These are phyloP conservation scores for Trichoderma arundinaceum DNA, from an alignment of 2,329 filamentous ascomycete genomes.

Conservation along the genomic window DNA sequence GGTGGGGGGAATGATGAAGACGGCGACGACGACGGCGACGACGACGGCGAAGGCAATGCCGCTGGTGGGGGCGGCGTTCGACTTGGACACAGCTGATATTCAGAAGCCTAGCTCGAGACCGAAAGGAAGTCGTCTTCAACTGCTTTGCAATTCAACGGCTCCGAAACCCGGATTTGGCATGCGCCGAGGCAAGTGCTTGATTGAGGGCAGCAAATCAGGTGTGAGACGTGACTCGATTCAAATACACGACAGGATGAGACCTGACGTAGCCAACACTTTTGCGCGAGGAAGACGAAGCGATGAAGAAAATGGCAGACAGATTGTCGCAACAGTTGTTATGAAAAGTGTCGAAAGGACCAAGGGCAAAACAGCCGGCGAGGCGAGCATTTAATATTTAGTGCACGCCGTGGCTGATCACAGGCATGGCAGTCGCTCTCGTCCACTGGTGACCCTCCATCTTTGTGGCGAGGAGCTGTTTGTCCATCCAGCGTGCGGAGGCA, in stretches of 20 bases:
- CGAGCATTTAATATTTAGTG: conserved; percentile 29
- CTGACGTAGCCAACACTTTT: conserved; percentile 13
- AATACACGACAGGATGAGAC: conserved; percentile 28
- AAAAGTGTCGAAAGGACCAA: conserved; percentile 6
- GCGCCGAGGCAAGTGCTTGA: conserved; percentile 3
- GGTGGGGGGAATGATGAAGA: conserved; percentile 2
- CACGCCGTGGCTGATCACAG: conserved; percentile 20
- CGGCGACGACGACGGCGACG: not conserved
- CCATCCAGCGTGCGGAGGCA: conserved; percentile 25
- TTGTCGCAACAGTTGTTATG: not conserved
- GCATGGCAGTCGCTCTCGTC: conserved; percentile 35
- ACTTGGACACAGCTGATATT: conserved; percentile 3
- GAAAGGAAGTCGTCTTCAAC: not conserved
- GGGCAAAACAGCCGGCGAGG: conserved; percentile 10
- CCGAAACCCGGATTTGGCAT: conserved; percentile 8
- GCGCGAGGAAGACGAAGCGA: conserved; percentile 4
- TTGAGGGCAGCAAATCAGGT: conserved; percentile 10
- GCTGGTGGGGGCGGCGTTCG: not conserved
- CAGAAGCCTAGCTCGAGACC: not conserved
- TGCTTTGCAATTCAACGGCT: conserved; percentile 4
- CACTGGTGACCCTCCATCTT: conserved; percentile 43
- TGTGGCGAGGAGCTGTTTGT: conserved; percentile 26
- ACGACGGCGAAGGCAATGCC: conserved; percentile 3
- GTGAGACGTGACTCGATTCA: conserved; percentile 21
- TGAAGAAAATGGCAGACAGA: not conserved